phyloP scores from a whole-genome alignment of 352 stramenopile genomes.

The Phytophthora syringae region DNA sequence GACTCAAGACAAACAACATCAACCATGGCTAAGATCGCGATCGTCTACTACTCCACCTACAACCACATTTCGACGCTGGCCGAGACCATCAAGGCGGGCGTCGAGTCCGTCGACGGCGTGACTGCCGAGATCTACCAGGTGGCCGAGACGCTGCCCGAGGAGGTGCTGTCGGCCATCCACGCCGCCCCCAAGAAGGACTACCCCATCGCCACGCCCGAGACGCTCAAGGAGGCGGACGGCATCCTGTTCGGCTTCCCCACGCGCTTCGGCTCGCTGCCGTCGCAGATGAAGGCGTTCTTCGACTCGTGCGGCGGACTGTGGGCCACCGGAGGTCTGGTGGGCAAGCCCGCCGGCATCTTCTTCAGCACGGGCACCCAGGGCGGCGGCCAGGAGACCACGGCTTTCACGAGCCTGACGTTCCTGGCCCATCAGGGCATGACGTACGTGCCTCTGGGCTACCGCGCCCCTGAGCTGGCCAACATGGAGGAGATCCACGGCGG shows the following conservation, averaged over 20 bases:
- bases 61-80: constrained; percentile 23
- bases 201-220: constrained; percentile 19
- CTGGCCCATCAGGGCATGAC: constrained; percentile 21
- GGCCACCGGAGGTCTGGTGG: constrained; percentile 6
- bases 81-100: constrained; percentile 19
- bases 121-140: constrained; percentile 25
- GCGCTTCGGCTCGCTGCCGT: constrained; percentile 23
- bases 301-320: constrained; percentile 24
- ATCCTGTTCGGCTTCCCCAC: constrained; percentile 27
- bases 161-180: constrained; percentile 21
- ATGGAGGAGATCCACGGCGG: constrained; percentile 23
- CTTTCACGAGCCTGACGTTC: constrained; percentile 24
- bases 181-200: constrained; percentile 25
- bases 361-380: too few relatives aligned
- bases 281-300: constrained; percentile 29
- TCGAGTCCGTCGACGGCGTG: constrained; percentile 25
- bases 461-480: constrained; percentile 18
- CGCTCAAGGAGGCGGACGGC: constrained; percentile 21
- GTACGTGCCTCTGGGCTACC: constrained; percentile 21
- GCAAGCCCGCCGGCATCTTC: constrained; percentile 22
- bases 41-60: constrained; percentile 25
- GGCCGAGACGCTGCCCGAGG: constrained; percentile 18
- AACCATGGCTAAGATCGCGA: constrained; percentile 27
- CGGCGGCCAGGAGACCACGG: constrained; percentile 22
- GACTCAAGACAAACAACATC: constrained; percentile 13